Evolutionary conservation across 106 monocot genomes (phyloP).

Genomic region (Acorus gramineus): DNA sequence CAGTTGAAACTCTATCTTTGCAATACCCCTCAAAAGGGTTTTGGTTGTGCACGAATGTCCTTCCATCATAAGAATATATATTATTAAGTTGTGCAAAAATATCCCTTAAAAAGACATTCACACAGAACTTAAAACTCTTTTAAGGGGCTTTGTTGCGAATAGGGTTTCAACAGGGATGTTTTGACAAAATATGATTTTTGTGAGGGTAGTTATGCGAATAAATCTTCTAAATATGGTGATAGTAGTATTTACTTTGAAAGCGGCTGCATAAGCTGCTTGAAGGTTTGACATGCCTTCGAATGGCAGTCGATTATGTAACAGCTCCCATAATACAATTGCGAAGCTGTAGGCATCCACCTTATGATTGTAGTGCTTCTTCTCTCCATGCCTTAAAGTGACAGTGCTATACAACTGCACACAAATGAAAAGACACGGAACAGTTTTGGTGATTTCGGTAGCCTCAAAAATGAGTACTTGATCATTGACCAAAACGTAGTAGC

Average conservation of each 20-base stretch:
- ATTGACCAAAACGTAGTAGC: background rate
- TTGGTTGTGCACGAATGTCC: too few relatives aligned
- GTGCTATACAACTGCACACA: constrained; percentile 83
- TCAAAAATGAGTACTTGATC: background rate
- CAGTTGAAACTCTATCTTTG: too few relatives aligned
- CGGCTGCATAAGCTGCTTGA: constrained; percentile 98
- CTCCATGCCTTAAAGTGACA: constrained; percentile 94
- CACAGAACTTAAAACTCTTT: too few relatives aligned
- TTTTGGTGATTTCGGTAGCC: background rate
- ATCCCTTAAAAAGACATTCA: too few relatives aligned
- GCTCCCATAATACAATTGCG: constrained; percentile 95
- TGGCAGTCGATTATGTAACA: constrained; percentile 82
- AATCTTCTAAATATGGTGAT: background rate
- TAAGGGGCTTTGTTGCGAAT: too few relatives aligned
- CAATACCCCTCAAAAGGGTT: too few relatives aligned
- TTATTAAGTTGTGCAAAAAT: too few relatives aligned
- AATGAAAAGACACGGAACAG: background rate
- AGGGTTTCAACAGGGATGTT: too few relatives aligned
- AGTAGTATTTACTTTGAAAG: constrained; percentile 68
- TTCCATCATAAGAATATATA: too few relatives aligned
- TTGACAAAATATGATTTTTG: too few relatives aligned
- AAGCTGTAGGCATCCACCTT: constrained; percentile 99
- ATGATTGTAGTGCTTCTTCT: constrained; percentile 99
- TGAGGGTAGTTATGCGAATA: background rate
- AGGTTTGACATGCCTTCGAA: constrained; percentile 99